phyloP scores from a whole-genome alignment of 495 filamentous ascomycete species.

The Xylaria venustula region DNA sequence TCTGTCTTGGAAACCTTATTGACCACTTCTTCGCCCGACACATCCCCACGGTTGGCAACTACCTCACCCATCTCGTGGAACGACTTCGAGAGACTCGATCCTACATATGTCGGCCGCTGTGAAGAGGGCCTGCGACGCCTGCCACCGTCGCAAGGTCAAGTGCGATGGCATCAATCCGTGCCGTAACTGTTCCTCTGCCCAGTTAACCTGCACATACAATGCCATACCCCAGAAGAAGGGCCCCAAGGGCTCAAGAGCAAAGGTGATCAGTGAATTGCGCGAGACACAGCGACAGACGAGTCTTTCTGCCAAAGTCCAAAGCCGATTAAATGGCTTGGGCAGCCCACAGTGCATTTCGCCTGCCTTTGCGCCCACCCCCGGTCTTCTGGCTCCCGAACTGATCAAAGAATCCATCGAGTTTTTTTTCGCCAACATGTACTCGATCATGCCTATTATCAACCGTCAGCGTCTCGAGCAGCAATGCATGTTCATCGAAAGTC shows the following conservation, averaged over 20 bases:
- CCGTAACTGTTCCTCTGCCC: slow-evolving; percentile 65
- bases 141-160: slow-evolving; percentile 81
- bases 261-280: slow-evolving; percentile 75
- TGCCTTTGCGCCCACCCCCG: slow-evolving; percentile 49
- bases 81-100: slow-evolving; percentile 2
- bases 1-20: slow-evolving; percentile 11
- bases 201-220: slow-evolving; percentile 75
- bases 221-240: slow-evolving; percentile 86
- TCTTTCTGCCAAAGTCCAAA: slow-evolving; percentile 49
- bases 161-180: slow-evolving; percentile 72
- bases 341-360: slow-evolving; percentile 44
- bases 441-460: slow-evolving; percentile 78
- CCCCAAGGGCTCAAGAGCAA: slow-evolving; percentile 77
- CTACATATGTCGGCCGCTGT: slow-evolving; percentile 51
- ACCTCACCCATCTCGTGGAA: slow-evolving; percentile 1
- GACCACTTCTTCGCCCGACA: not conserved
- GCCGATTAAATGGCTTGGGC: slow-evolving; percentile 42
- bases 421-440: slow-evolving; percentile 81
- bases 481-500: slow-evolving; percentile 60
- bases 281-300: slow-evolving; percentile 63
- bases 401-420: slow-evolving; percentile 74
- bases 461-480: slow-evolving; percentile 65
- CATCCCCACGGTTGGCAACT: not conserved
- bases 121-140: slow-evolving; percentile 76
- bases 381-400: slow-evolving; percentile 58